Percentiles rank a stretch among this genome's conserved stretches.
These are phyloP conservation scores for Boletus barrowsii DNA, from an alignment of 768 basidiomycete genomes.

Conservation along the genomic window DNA sequence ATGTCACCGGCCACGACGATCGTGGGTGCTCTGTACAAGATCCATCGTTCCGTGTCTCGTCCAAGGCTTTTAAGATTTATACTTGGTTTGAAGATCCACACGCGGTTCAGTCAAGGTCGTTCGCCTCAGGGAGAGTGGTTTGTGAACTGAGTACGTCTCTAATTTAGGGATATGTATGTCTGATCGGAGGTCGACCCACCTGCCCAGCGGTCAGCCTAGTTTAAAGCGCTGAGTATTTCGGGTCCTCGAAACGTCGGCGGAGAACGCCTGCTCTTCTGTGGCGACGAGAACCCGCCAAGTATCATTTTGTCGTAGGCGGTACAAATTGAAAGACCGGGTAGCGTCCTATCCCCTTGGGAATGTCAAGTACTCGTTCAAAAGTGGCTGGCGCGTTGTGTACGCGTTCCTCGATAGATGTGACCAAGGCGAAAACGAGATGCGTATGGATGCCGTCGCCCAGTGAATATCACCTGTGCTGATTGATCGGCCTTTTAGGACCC, in stretches of 20 bases:
- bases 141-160: background rate
- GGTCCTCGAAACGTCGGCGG: background rate
- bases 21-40: conserved; percentile 3
- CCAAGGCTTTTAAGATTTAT: background rate
- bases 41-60: background rate
- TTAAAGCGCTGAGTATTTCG: no score
- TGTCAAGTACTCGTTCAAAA: background rate
- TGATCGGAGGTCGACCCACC: conserved; percentile 5
- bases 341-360: background rate
- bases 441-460: background rate
- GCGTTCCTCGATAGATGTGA: conserved; percentile 1
- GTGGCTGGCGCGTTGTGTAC: background rate
- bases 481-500: conserved; percentile 1
- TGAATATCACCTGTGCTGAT: background rate
- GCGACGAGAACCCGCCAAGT: no score
- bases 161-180: background rate
- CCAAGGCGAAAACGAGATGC: background rate
- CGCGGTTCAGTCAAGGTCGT: conserved; percentile 10
- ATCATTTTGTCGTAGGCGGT: background rate
- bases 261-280: background rate
- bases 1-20: conserved; percentile 2
- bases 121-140: background rate
- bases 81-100: background rate
- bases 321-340: background rate
- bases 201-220: no score